phyloP scores from a whole-genome alignment of 192 early-diverging fungal species.

The Entomortierella chlamydospora region DNA sequence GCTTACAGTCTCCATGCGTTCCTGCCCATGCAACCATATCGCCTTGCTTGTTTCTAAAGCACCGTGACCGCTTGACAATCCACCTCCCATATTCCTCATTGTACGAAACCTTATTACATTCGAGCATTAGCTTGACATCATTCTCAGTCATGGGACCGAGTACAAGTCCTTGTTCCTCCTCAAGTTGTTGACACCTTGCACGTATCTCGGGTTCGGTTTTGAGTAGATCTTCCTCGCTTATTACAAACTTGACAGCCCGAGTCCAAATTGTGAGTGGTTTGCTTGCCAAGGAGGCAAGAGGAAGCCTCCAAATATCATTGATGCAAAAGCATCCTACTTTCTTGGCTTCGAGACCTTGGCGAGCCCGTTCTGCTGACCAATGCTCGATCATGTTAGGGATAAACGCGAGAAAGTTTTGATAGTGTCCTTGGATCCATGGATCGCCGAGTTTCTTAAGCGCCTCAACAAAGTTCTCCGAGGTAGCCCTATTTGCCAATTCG shows the following conservation, averaged over 20 bases:
- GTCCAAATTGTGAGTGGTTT: neutral
- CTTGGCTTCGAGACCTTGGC: neutral
- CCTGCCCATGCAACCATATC: conserved; percentile 49
- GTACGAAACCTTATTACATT: conserved; percentile 21
- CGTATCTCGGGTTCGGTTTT: conserved; percentile 1
- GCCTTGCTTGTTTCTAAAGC: conserved; percentile 25
- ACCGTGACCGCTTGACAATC: conserved; percentile 18
- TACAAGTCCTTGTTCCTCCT: conserved; percentile 8
- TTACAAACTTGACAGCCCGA: conserved; percentile 37
- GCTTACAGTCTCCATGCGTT: conserved; percentile 46
- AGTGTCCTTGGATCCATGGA: conserved; percentile 8
- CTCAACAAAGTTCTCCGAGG: conserved; percentile 6
- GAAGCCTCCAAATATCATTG: conserved; percentile 30
- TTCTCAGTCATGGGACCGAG: conserved; percentile 26
- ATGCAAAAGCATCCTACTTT: conserved; percentile 13
- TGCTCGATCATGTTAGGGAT: conserved; percentile 12
- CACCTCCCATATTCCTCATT: conserved; percentile 7
- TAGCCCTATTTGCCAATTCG: neutral
- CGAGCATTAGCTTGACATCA: conserved; percentile 26
- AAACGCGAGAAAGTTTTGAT: conserved; percentile 14
- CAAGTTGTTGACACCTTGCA: conserved; percentile 10
- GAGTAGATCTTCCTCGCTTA: conserved; percentile 24
- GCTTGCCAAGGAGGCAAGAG: neutral
- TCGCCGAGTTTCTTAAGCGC: conserved; percentile 5
- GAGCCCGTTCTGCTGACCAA: neutral